These are phyloP conservation scores for Aspergillus chevalieri DNA, from an alignment of 2,329 filamentous ascomycete species.

Conservation along the genomic window DNA sequence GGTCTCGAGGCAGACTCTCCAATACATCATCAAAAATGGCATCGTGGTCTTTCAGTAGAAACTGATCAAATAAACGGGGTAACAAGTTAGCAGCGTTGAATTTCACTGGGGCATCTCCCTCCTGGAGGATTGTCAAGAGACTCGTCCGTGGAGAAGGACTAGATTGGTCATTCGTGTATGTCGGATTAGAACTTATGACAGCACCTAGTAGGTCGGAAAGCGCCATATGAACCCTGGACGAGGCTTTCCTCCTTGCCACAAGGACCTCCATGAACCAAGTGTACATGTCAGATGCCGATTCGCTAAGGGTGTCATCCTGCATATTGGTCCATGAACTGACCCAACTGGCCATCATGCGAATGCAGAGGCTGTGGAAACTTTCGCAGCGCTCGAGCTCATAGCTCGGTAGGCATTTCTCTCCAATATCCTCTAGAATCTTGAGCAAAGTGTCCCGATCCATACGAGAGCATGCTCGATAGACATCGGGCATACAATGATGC, in stretches of 20 bases:
- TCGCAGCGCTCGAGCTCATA: slow-evolving; percentile 68
- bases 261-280: slow-evolving; percentile 65
- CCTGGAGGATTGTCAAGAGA: slow-evolving; percentile 65
- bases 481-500: slow-evolving; percentile 22
- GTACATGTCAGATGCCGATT: slow-evolving; percentile 69
- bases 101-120: slow-evolving; percentile 65
- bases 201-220: slow-evolving; percentile 64
- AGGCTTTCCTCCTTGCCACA: slow-evolving; percentile 63
- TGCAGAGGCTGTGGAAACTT: slow-evolving; percentile 59
- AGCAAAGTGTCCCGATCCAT: slow-evolving; percentile 34
- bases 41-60: slow-evolving; percentile 76
- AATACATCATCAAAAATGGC: slow-evolving; percentile 78
- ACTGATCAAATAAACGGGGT: slow-evolving; percentile 70
- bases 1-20: slow-evolving; percentile 67
- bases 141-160: slow-evolving; percentile 63
- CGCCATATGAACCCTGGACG: slow-evolving; percentile 60
- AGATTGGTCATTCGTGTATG: slow-evolving; percentile 57
- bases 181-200: slow-evolving; percentile 60
- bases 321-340: slow-evolving; percentile 57
- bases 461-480: slow-evolving; percentile 24
- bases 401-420: slow-evolving; percentile 44
- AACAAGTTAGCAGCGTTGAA: slow-evolving; percentile 66
- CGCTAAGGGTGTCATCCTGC: slow-evolving; percentile 54
- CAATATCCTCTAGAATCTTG: slow-evolving; percentile 43
- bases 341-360: slow-evolving; percentile 62